A percentile compares a stretch with the other conserved stretches of the same genome.
phyloP scores from a whole-genome alignment of 768 basidiomycete genomes.

The Hygrocybe punicea region DNA sequence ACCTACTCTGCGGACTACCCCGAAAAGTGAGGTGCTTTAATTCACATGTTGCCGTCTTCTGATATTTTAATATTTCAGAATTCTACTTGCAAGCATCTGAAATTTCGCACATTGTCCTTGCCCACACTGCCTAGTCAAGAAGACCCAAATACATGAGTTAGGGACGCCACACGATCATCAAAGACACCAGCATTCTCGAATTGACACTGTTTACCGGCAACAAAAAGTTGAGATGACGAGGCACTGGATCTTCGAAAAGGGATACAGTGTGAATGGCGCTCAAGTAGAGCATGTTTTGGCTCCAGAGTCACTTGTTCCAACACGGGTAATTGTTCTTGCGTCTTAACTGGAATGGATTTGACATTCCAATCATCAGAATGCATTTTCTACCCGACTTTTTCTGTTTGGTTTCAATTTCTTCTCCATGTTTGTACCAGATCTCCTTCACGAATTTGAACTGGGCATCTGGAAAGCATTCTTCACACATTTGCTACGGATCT shows the following conservation, averaged over 20 bases:
- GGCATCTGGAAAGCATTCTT: slow-evolving; percentile 7
- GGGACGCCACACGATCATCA: slow-evolving; percentile 1
- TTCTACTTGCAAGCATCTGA: slow-evolving; percentile 3
- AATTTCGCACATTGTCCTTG: background rate
- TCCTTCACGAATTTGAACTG: slow-evolving; percentile 11
- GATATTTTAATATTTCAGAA: background rate
- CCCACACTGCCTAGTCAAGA: slow-evolving; percentile 6
- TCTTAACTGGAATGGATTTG: too few relatives aligned
- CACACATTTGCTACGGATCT: slow-evolving; percentile 9
- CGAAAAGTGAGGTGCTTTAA: slow-evolving; percentile 10
- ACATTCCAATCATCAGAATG: too few relatives aligned
- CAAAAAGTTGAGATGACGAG: background rate
- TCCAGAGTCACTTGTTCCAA: slow-evolving; percentile 2
- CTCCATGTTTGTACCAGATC: slow-evolving; percentile 9
- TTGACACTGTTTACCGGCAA: background rate
- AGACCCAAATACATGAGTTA: background rate
- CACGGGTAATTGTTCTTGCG: slow-evolving; percentile 3
- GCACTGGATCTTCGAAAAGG: slow-evolving; percentile 1
- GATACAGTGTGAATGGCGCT: background rate
- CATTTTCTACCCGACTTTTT: slow-evolving; percentile 7
- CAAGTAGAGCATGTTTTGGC: background rate
- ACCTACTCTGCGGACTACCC: slow-evolving; percentile 29
- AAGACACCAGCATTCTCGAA: background rate
- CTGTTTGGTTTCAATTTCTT: slow-evolving; percentile 8
- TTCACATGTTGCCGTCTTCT: background rate